Conservation (phyloP, 352 stramenopile species). For the Pythium brassicae region DNA sequence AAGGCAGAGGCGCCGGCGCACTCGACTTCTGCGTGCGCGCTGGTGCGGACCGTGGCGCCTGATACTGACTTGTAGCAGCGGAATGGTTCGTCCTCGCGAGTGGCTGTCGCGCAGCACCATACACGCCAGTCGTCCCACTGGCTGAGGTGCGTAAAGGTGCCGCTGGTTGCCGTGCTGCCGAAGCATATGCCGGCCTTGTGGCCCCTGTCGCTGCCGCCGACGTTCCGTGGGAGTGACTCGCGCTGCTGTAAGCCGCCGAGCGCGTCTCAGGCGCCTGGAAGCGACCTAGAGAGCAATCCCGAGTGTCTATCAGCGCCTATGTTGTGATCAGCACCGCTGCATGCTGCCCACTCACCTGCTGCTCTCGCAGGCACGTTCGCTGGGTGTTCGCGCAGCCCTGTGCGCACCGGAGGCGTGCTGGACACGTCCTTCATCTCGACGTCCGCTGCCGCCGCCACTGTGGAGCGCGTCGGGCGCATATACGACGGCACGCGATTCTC, state of each 20-base stretch:
- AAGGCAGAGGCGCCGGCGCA: background rate
- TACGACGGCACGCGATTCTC: constrained; percentile 19
- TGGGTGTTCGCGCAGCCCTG: constrained; percentile 10
- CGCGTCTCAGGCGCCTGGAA: constrained; percentile 4
- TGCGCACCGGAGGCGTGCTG: background rate
- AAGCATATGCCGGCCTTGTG: background rate
- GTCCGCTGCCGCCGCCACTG: constrained; percentile 2
- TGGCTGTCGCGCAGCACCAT: background rate
- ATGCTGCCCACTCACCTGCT: background rate
- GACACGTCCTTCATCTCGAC: constrained; percentile 17
- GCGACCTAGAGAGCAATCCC: background rate
- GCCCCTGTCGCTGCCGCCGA: background rate
- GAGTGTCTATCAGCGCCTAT: too few species aligned
- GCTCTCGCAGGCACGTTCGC: constrained; percentile 9
- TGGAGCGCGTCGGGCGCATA: constrained; percentile 12
- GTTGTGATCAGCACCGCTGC: background rate
- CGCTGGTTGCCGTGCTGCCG: background rate
- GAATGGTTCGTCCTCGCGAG: background rate
- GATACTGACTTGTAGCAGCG: background rate
- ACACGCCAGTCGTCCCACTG: background rate
- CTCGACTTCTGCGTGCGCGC: background rate
- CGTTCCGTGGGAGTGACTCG: constrained; percentile 1
- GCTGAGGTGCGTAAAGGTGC: background rate
- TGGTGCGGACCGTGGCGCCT: background rate
- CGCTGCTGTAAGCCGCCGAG: constrained; percentile 1